These are phyloP conservation scores for Silybum marianum DNA, from an alignment of 129 eudicot genomes.

Conservation along the genomic window DNA sequence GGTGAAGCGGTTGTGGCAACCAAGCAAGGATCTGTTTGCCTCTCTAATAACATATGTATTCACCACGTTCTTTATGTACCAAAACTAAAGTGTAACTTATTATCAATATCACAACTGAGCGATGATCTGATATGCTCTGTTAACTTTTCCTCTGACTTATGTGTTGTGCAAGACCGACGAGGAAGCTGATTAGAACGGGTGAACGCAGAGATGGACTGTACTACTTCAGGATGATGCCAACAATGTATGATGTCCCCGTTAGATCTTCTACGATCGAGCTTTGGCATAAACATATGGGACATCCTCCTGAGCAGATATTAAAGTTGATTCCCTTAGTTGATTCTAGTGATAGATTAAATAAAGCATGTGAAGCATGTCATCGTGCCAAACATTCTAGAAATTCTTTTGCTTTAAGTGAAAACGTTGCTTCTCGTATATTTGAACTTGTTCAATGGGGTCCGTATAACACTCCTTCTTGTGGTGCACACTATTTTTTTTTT, in stretches of 20 bases:
- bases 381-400: background rate
- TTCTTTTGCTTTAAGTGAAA: background rate
- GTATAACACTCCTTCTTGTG: no score
- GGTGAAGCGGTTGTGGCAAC: background rate
- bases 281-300: constrained; percentile 1
- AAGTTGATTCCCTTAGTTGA: background rate
- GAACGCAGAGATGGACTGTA: background rate
- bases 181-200: background rate
- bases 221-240: background rate
- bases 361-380: constrained; percentile 10
- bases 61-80: background rate
- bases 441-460: no score
- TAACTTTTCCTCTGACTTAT: no score
- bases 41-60: background rate
- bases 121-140: background rate
- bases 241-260: background rate
- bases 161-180: background rate
- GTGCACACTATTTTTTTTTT: no score
- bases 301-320: background rate
- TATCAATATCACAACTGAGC: background rate
- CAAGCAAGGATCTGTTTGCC: background rate
- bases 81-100: background rate
- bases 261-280: background rate
- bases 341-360: background rate
- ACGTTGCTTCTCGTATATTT: no score